phyloP scores from a whole-genome alignment of 2,329 filamentous ascomycete species.

The Rhynchosporium secalis region DNA sequence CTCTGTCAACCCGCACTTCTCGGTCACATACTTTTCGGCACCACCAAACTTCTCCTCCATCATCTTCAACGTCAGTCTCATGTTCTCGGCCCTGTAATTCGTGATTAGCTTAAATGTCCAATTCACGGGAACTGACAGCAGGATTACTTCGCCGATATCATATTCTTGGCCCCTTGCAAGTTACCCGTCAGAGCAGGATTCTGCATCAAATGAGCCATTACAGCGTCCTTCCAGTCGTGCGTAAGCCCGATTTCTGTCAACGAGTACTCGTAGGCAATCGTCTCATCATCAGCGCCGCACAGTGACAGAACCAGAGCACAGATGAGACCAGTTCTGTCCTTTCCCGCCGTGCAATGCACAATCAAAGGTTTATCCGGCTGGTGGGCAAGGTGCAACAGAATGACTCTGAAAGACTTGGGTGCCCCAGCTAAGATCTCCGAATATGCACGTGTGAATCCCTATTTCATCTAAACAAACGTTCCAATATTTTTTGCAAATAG shows the following conservation, averaged over 20 bases:
- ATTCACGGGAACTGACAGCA: neutral
- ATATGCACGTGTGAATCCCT: constrained; percentile 66
- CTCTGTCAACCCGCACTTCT: constrained; percentile 57
- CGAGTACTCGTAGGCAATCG: constrained; percentile 67
- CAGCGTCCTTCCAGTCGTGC: constrained; percentile 49
- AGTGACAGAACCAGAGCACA: constrained; percentile 65
- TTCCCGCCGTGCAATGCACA: constrained; percentile 75
- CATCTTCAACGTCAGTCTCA: constrained; percentile 52
- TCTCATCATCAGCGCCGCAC: constrained; percentile 58
- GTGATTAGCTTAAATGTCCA: constrained; percentile 10
- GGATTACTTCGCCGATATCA: constrained; percentile 44
- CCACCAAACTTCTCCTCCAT: constrained; percentile 62
- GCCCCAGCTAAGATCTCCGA: constrained; percentile 57
- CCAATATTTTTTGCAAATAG: constrained; percentile 9
- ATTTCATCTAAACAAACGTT: constrained; percentile 23
- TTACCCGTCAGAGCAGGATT: constrained; percentile 48
- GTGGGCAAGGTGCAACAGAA: constrained; percentile 44
- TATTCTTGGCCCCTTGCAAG: constrained; percentile 44
- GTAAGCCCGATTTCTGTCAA: constrained; percentile 63
- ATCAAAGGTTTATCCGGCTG: constrained; percentile 52
- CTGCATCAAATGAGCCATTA: constrained; percentile 52
- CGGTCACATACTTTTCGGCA: constrained; percentile 61
- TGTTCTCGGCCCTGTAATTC: constrained; percentile 47
- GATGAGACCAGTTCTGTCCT: constrained; percentile 74
- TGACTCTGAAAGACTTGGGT: constrained; percentile 54